phyloP scores from a whole-genome alignment of 2,329 filamentous ascomycete species.

The Tolypocladium pustulatum region DNA sequence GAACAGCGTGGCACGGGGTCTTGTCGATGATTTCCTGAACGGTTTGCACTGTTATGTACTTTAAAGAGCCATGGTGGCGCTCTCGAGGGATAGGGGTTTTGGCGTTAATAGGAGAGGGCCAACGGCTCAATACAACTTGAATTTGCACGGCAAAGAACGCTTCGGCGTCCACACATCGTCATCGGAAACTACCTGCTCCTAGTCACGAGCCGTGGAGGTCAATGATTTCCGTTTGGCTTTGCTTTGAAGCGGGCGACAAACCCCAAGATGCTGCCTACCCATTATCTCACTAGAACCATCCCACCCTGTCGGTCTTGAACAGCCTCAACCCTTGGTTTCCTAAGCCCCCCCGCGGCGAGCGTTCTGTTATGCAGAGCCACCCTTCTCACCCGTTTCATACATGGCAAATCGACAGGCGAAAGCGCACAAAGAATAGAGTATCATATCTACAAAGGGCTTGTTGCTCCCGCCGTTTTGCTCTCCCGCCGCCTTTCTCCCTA shows the following conservation, averaged over 20 bases:
- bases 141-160: neutral
- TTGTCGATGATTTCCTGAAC: neutral
- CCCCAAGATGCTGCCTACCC: neutral
- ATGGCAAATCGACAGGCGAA: neutral
- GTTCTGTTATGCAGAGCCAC: conserved; percentile 1
- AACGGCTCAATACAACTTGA: neutral
- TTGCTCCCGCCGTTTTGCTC: neutral
- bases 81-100: neutral
- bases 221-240: neutral
- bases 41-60: neutral
- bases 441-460: neutral
- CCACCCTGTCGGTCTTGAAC: neutral
- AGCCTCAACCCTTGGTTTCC: neutral
- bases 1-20: neutral
- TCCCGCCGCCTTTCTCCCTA: neutral
- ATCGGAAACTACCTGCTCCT: neutral
- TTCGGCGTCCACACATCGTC: neutral
- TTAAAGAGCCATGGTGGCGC: neutral
- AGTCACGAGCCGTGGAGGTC: neutral
- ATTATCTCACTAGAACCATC: neutral
- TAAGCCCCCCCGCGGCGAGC: neutral
- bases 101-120: neutral
- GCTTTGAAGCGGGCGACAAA: neutral
- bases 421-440: neutral
- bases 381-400: neutral